Conservation (phyloP, 148 eudicot genomes). For the Nepenthes mirabilis region DNA sequence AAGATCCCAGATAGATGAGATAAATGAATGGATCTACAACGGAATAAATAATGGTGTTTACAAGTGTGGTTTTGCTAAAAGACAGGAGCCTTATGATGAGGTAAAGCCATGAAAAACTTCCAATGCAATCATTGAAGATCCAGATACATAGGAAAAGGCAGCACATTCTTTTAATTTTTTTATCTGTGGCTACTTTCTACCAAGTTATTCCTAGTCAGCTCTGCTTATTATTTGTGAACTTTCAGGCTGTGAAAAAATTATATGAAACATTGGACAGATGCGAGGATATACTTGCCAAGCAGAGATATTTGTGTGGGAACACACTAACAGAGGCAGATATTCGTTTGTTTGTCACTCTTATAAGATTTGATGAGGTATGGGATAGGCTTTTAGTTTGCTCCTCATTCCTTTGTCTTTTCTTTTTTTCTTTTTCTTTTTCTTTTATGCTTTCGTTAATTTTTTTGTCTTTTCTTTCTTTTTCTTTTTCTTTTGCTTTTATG, state of each 20-base stretch:
- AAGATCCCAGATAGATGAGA: conserved; percentile 57
- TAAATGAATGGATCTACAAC: conserved; percentile 56
- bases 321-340: conserved; percentile 77
- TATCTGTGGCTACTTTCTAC: background rate
- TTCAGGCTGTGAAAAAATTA: conserved; percentile 59
- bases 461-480: too few relatives aligned
- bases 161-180: background rate
- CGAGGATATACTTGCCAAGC: conserved; percentile 65
- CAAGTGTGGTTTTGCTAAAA: conserved; percentile 78
- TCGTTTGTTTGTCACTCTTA: conserved; percentile 76
- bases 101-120: conserved; percentile 14
- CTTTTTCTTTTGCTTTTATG: too few relatives aligned
- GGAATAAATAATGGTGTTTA: conserved; percentile 83
- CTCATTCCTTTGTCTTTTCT: background rate
- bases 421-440: background rate
- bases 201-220: background rate
- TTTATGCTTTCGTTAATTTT: background rate
- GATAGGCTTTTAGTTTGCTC: background rate
- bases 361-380: conserved; percentile 92
- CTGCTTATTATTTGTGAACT: background rate
- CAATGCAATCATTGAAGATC: background rate
- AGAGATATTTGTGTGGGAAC: conserved; percentile 65
- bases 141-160: too few relatives aligned
- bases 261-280: conserved; percentile 76
- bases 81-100: conserved; percentile 82